Base-by-base conservation (phyloP, 1,139 yeast species). In the Scheffersomyces illinoinensis region DNA sequence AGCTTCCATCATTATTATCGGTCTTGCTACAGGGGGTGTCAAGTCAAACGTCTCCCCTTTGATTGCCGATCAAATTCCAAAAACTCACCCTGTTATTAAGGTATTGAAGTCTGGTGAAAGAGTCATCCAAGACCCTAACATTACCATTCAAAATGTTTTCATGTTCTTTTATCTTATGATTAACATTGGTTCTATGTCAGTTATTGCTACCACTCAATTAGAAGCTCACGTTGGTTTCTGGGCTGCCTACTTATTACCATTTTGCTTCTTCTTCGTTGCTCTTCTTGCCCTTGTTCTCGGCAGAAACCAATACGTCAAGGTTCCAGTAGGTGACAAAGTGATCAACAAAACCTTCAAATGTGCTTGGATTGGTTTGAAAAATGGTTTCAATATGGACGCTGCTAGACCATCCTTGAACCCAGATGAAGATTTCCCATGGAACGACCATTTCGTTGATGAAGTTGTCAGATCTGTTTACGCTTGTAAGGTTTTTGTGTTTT, bases 1-100 rank as follows among this genome's bases (percentile, higher is more conserved):
- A 79, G 81, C 84, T 54, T 82, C 90, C 54, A 87, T 91, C 73
- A 77, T 90, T 61, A 73, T 88, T 58, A 85, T 90, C 69, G 95
- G 96, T 68, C 66, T 89, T 53, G 96, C 92, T 59, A 88, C 96
- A 48, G 96, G 96, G 69, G 88, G 93, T 71, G 90, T 91, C 72
- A 91, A 91, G 74, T 82, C 95, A 51, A 90, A 90, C 67, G 88
- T 90, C 54, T 82, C 91, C 33, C 96, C 96, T 47, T 80, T 90
- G 70, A 85, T 91, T 71, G 93, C 93, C 57, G 96, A 90, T 70
- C 96, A 91, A 77, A 71, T 80, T 60, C 83, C 83, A 53, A 65
- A 65, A 59, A 65, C 67, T 53, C 57, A 56, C 46, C 73, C 74
- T 1, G 57, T 66, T 21, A 71, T 71, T 58, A 69, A 66, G 62